Evolutionary conservation across 148 eudicot genomes (phyloP), one percentile per base, ranked within the genome.

Genomic region (Limonium bicolor): DNA sequence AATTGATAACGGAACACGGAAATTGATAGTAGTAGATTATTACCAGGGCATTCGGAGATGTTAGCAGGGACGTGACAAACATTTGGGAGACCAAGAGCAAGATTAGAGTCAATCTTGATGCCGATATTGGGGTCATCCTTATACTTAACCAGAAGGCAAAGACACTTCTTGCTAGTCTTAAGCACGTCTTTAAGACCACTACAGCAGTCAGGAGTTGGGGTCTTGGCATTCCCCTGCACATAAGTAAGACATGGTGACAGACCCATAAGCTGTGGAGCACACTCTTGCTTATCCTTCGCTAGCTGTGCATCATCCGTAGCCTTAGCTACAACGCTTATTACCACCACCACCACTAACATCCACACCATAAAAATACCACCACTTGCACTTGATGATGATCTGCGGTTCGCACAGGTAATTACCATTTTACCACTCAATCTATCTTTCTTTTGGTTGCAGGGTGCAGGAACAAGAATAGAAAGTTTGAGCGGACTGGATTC

Each of bases 81-180:
- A n/a, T 18, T 0, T 15, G 95, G 97, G 40, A 90, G 82, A 28
- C 63, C 31, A 10, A 90, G 61, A 2, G 93, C 97, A 13, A 68
- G 67, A 1, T 86, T 74, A 36, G 73, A 57, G 58, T 90, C 80
- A 54, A 90, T 63, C 31, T 90, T 77, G 12, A 84, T 54, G 33
- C 93, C 92, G 20, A 84, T 73, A 54, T 58, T 67, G 0, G 95
- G 93, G 36, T 84, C 87, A 47, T 90, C 45, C 4, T 74, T 40
- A 41, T 90, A 83, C 75, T 69, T 84, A 7, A 90, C 44, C 25
- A 90, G 46, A 27, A 90, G 21, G 46, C 97, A 90, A 0, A 90
- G 35, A 52, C 97, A 90, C 36, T 70, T 61, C 60, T 59, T 67
- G 72, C 71, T 75, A 22, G 11, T 62, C 6, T 62, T 55, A 7